phyloP scores from a whole-genome alignment of 2,329 filamentous ascomycete genomes.

The Zasmidium angulare region DNA sequence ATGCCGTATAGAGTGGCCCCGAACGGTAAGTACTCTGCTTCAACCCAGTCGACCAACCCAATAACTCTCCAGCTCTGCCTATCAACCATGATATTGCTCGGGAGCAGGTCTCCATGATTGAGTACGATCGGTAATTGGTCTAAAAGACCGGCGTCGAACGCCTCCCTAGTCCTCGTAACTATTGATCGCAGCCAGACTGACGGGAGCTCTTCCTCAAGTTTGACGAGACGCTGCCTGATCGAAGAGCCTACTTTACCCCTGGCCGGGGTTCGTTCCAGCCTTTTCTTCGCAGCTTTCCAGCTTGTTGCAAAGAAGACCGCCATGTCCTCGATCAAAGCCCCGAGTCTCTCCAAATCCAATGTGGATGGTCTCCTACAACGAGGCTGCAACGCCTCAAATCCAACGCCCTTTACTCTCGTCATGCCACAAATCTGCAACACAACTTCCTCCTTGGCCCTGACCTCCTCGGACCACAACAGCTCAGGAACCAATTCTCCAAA shows the following conservation, averaged over 20 bases:
- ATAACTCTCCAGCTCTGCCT: constrained; percentile 44
- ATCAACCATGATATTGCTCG: constrained; percentile 58
- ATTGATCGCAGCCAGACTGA: background rate
- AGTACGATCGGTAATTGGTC: constrained; percentile 53
- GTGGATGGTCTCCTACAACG: background rate
- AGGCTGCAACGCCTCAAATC: constrained; percentile 4
- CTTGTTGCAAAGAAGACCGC: constrained; percentile 16
- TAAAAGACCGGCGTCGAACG: constrained; percentile 17
- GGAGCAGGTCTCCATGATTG: constrained; percentile 61
- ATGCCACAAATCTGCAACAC: constrained; percentile 17
- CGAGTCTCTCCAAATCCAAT: background rate
- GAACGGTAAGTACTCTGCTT: constrained; percentile 61
- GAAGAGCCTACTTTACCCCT: constrained; percentile 12
- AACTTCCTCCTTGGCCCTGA: background rate
- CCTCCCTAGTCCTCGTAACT: constrained; percentile 1
- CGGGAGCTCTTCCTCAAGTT: constrained; percentile 8
- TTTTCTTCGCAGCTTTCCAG: constrained; percentile 6
- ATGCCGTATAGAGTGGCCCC: constrained; percentile 61
- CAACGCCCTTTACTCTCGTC: constrained; percentile 5
- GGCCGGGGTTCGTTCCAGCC: constrained; percentile 1
- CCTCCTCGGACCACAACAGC: constrained; percentile 3
- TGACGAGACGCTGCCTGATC: constrained; percentile 7
- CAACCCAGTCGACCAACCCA: constrained; percentile 65
- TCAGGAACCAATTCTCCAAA: constrained; percentile 8
- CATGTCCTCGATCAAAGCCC: constrained; percentile 8